A percentile compares a stretch with the other conserved stretches of the same genome.
phyloP scores from a whole-genome alignment of 352 stramenopile genomes.

The Globisporangium spinosum region DNA sequence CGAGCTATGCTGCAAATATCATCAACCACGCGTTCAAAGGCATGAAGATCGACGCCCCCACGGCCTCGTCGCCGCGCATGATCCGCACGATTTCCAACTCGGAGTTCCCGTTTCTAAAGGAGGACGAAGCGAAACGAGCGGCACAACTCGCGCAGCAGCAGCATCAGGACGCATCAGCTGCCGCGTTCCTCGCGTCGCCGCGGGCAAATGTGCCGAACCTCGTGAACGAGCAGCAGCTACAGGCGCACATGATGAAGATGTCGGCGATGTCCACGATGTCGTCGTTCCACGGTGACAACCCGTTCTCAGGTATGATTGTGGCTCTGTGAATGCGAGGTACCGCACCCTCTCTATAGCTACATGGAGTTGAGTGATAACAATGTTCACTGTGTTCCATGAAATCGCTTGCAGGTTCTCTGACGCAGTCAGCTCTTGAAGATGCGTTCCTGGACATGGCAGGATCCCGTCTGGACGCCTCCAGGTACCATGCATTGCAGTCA shows the following conservation, averaged over 20 bases:
- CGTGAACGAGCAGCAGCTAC: conserved; percentile 26
- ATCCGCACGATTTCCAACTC: conserved; percentile 63
- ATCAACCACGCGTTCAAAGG: conserved; percentile 70
- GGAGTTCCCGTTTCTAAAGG: conserved; percentile 72
- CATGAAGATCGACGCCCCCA: conserved; percentile 37
- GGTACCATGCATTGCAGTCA: conserved; percentile 18
- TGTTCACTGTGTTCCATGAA: not conserved
- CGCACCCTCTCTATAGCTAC: too few relatives aligned
- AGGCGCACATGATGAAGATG: conserved; percentile 47
- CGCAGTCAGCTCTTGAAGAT: conserved; percentile 78
- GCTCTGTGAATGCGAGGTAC: not conserved
- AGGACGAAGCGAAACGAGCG: conserved; percentile 37
- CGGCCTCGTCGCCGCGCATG: conserved; percentile 48
- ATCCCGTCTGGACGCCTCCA: conserved; percentile 69
- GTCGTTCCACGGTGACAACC: conserved; percentile 54
- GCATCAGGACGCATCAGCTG: conserved; percentile 1
- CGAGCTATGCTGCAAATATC: conserved; percentile 47
- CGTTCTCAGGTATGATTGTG: conserved; percentile 33
- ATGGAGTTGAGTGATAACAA: not conserved
- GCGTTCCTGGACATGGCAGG: conserved; percentile 84
- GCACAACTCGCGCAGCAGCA: not conserved
- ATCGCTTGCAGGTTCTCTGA: conserved; percentile 43
- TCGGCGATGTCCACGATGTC: conserved; percentile 52
- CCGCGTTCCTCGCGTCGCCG: conserved; percentile 20
- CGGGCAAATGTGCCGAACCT: conserved; percentile 4